Evolutionary conservation across 352 stramenopile genomes (phyloP).

Genomic region (Peronospora farinosa): DNA sequence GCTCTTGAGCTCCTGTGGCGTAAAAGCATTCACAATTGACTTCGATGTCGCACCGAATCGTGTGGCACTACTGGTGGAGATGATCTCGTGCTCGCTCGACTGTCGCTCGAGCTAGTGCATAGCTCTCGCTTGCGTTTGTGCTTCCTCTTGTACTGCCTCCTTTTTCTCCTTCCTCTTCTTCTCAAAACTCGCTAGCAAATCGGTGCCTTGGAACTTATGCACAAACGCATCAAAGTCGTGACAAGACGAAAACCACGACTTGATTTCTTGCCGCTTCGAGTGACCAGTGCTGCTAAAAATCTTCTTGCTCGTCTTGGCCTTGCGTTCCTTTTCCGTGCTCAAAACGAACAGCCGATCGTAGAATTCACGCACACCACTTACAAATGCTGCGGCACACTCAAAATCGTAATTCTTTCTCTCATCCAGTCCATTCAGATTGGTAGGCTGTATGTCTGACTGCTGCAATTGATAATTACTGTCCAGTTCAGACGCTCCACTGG

Average conservation of each 20-base stretch:
- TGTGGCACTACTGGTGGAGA: conserved; percentile 34
- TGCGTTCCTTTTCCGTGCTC: conserved; percentile 58
- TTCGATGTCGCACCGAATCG: conserved; percentile 32
- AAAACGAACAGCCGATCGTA: conserved; percentile 54
- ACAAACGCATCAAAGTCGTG: conserved; percentile 79
- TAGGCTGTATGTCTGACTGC: conserved; percentile 19
- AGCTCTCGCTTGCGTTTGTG: conserved; percentile 24
- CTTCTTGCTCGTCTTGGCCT: conserved; percentile 38
- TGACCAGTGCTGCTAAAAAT: conserved; percentile 40
- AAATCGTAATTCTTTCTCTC: conserved; percentile 59
- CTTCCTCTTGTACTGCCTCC: conserved; percentile 22
- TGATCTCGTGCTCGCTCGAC: conserved; percentile 31
- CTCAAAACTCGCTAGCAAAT: conserved; percentile 43
- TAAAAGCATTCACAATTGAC: conserved; percentile 34
- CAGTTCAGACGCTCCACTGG: conserved; percentile 16
- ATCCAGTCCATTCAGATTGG: conserved; percentile 28
- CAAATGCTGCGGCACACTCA: conserved; percentile 50
- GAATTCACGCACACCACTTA: conserved; percentile 53
- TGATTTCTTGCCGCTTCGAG: conserved; percentile 77
- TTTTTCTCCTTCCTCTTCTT: conserved; percentile 36
- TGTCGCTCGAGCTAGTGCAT: conserved; percentile 32
- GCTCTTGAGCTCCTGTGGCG: conserved; percentile 46
- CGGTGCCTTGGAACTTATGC: conserved; percentile 56
- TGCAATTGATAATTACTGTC: conserved; percentile 31
- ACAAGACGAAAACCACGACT: conserved; percentile 79